A percentile compares a stretch with the other conserved stretches of the same genome.
phyloP scores from a whole-genome alignment of 2,329 filamentous ascomycete genomes.

The Diatrype stigma region DNA sequence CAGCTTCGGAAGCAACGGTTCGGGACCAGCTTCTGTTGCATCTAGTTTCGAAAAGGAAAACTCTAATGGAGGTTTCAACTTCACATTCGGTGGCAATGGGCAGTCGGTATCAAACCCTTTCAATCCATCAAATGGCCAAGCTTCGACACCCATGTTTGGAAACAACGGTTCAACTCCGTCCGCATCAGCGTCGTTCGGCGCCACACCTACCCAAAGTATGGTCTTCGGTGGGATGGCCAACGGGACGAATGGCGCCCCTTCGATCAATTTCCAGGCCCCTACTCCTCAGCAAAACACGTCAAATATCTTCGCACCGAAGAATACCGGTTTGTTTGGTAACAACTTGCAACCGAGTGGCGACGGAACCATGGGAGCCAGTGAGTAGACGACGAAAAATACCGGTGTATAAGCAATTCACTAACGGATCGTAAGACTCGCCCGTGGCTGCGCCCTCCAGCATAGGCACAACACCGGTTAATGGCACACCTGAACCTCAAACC shows the following conservation, averaged over 20 bases:
- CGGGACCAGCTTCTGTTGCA: constrained; percentile 8
- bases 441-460: constrained; percentile 57
- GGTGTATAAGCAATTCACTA: constrained; percentile 4
- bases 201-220: constrained; percentile 16
- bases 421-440: constrained; percentile 21
- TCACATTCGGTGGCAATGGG: constrained; percentile 28
- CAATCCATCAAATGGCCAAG: constrained; percentile 10
- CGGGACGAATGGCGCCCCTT: constrained; percentile 21
- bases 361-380: constrained; percentile 39
- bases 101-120: constrained; percentile 32
- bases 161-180: constrained; percentile 17
- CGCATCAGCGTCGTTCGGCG: no score
- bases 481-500: constrained; percentile 54
- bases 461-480: constrained; percentile 55
- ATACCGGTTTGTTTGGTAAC: constrained; percentile 19
- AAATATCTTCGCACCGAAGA: constrained; percentile 23
- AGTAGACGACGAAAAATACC: constrained; percentile 21
- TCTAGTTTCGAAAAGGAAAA: constrained; percentile 23
- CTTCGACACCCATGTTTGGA: constrained; percentile 18
- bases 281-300: constrained; percentile 23
- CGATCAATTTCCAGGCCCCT: constrained; percentile 35
- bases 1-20: constrained; percentile 23
- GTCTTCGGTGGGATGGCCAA: constrained; percentile 24
- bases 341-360: constrained; percentile 29
- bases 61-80: constrained; percentile 31